These are phyloP conservation scores for Paramecium caudatum DNA, from an alignment of 73 alveolate species.

Conservation along the genomic window DNA sequence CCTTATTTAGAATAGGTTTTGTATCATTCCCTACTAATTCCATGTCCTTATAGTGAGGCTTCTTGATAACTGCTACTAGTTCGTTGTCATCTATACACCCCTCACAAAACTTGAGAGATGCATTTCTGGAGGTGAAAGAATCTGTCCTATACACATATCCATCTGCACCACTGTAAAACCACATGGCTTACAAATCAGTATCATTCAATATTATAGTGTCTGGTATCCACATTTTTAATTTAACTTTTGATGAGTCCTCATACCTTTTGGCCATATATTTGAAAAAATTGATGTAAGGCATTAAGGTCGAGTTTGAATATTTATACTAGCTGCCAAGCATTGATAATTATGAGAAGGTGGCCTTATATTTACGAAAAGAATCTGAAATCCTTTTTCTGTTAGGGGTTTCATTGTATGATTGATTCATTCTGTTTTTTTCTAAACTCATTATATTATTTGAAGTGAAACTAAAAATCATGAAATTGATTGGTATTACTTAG, in stretches of 20 bases:
- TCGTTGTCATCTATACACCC: constrained; percentile 81
- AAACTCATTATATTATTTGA: no score
- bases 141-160: constrained; percentile 96
- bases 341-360: constrained; percentile 48
- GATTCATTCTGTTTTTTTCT: no score
- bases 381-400: constrained; percentile 13
- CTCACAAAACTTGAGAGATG: constrained; percentile 82
- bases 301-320: constrained; percentile 61
- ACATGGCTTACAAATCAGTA: constrained; percentile 87
- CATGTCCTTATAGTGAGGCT: constrained; percentile 75
- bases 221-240: constrained; percentile 93
- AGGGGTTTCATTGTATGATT: no score
- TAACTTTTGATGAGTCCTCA: constrained; percentile 80
- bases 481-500: no score
- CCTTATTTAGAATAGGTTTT: constrained; percentile 79
- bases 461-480: no score
- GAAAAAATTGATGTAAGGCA: constrained; percentile 75
- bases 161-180: constrained; percentile 95
- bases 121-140: constrained; percentile 83
- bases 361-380: neutral
- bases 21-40: constrained; percentile 79
- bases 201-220: constrained; percentile 97
- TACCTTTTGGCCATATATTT: constrained; percentile 75
- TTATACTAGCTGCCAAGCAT: constrained; percentile 68
- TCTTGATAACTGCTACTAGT: constrained; percentile 83